phyloP scores from a whole-genome alignment of 176 grass and related monocot genomes.

The Carex myosuroides region DNA sequence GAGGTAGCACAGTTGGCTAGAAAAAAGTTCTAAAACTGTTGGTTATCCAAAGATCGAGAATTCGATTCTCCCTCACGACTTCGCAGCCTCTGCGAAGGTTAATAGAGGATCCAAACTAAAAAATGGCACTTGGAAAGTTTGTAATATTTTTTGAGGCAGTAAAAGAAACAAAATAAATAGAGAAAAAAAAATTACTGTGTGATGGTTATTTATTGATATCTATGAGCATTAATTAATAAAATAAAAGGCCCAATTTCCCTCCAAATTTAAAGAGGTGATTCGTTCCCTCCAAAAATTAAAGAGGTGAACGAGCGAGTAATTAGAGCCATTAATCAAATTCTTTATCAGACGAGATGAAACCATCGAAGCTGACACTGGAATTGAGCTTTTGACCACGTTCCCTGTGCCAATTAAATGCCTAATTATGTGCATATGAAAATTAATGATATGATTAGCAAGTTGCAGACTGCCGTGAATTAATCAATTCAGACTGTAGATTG shows the following conservation, averaged over 20 bases:
- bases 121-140: background rate
- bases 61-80: no score
- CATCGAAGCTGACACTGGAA: background rate
- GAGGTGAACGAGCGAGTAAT: constrained; percentile 17
- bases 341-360: constrained; percentile 10
- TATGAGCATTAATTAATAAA: background rate
- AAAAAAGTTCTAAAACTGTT: no score
- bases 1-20: no score
- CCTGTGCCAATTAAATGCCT: constrained; percentile 25
- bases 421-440: constrained; percentile 1
- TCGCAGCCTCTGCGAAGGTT: no score
- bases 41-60: no score
- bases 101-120: no score
- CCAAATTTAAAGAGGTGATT: background rate
- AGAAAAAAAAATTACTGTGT: background rate
- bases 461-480: no score
- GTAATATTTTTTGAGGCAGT: background rate
- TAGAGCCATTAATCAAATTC: constrained; percentile 2
- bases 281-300: constrained; percentile 18
- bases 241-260: background rate
- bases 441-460: no score
- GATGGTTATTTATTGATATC: background rate
- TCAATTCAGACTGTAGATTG: no score
- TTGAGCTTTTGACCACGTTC: constrained; percentile 22
- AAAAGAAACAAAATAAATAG: background rate